Conservation (phyloP, 2,329 filamentous ascomycete genomes). For the Microthyrium microscopicum region DNA sequence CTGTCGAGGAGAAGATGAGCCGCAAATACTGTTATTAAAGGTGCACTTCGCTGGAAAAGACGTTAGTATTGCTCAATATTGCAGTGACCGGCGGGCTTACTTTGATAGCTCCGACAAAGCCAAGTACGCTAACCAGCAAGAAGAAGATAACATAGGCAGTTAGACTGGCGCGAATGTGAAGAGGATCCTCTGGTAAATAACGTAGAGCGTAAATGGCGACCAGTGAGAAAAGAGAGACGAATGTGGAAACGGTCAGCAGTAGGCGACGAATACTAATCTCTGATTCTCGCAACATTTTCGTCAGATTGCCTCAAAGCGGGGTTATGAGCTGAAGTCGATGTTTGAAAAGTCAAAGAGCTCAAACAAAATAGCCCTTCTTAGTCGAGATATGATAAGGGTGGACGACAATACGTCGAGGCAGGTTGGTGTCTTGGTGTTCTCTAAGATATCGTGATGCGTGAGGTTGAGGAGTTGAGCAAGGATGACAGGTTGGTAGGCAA, state of each 20-base stretch:
- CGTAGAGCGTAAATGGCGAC: slow-evolving; percentile 10
- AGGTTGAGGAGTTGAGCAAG: no score
- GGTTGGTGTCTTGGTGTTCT: no score
- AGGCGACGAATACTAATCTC: background rate
- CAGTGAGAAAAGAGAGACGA: slow-evolving; percentile 4
- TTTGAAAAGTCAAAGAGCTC: no score
- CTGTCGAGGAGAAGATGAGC: slow-evolving; percentile 15
- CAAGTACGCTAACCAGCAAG: slow-evolving; percentile 22
- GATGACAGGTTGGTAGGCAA: no score
- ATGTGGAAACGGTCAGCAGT: slow-evolving; percentile 1
- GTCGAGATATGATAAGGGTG: no score
- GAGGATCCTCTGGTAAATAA: slow-evolving; percentile 17
- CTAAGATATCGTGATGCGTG: no score
- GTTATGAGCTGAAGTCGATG: no score
- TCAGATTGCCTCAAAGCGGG: slow-evolving; percentile 3
- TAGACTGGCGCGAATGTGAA: slow-evolving; percentile 17
- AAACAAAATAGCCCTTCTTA: no score
- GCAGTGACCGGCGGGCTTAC: slow-evolving; percentile 16
- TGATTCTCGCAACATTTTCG: background rate
- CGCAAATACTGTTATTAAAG: slow-evolving; percentile 11
- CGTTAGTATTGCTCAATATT: background rate
- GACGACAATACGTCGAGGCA: no score
- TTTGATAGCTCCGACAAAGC: slow-evolving; percentile 26
- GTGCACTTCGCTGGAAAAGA: slow-evolving; percentile 8
- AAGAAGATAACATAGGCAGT: slow-evolving; percentile 24